These are phyloP conservation scores for Darksidea phi DNA, from an alignment of 495 filamentous ascomycete genomes.

Conservation along the genomic window DNA sequence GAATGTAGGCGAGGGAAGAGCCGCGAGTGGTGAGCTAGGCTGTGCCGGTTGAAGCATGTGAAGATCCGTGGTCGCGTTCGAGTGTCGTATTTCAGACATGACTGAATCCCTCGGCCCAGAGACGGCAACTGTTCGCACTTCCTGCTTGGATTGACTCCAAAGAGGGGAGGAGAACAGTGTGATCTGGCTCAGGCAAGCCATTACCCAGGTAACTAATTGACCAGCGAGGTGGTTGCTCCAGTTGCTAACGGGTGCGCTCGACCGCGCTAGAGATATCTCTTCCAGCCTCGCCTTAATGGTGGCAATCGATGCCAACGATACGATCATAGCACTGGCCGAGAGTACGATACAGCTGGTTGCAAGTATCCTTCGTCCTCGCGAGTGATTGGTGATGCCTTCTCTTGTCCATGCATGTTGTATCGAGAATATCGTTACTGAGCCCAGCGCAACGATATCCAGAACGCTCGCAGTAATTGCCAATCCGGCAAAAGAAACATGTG, in stretches of 20 bases:
- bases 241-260: constrained; percentile 4
- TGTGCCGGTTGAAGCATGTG: constrained; percentile 21
- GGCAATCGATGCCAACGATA: constrained; percentile 25
- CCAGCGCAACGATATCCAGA: constrained; percentile 19
- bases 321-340: constrained; percentile 7
- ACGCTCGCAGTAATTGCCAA: constrained; percentile 19
- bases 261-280: constrained; percentile 2
- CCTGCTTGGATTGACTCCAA: not conserved
- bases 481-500: constrained; percentile 13
- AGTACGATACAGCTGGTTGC: constrained; percentile 16
- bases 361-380: constrained; percentile 4
- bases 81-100: constrained; percentile 29
- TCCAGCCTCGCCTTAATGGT: constrained; percentile 19
- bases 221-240: constrained; percentile 14
- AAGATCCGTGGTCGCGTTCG: constrained; percentile 18
- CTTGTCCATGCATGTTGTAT: constrained; percentile 29
- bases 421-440: constrained; percentile 19
- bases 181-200: constrained; percentile 22
- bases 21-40: constrained; percentile 18
- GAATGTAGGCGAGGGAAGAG: constrained; percentile 34
- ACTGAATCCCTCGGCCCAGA: constrained; percentile 22
- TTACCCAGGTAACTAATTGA: constrained; percentile 22
- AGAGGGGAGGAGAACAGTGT: constrained; percentile 20
- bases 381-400: constrained; percentile 10
- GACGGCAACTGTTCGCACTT: not conserved